Conservation (phyloP, 2,329 filamentous ascomycete species). For the Herpotrichia juniperi region DNA sequence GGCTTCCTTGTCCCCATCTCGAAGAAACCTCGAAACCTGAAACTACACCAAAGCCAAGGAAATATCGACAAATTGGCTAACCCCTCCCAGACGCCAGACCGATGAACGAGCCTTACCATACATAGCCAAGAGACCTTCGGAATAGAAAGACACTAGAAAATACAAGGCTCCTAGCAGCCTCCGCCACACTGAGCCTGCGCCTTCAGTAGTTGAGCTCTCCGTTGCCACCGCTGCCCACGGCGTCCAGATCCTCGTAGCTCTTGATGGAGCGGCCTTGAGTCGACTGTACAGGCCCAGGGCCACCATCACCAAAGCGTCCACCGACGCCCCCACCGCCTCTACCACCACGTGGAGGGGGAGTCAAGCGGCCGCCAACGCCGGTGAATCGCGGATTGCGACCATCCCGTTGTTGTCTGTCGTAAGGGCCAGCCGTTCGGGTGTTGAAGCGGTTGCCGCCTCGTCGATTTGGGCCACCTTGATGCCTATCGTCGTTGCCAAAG, state of each 20-base stretch:
- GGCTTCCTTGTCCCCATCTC: neutral
- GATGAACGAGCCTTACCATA: neutral
- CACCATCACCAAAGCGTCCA: conserved; percentile 74
- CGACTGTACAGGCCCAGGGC: conserved; percentile 83
- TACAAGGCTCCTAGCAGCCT: neutral
- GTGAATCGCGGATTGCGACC: conserved; percentile 55
- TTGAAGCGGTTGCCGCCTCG: conserved; percentile 47
- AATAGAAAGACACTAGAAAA: neutral
- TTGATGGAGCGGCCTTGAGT: conserved; percentile 91
- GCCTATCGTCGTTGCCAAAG: conserved; percentile 42
- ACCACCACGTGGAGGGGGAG: conserved; percentile 57
- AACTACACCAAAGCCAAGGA: neutral
- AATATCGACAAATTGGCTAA: neutral
- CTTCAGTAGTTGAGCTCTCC: conserved; percentile 87
- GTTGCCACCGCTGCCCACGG: conserved; percentile 65
- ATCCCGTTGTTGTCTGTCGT: conserved; percentile 48
- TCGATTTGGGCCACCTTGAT: conserved; percentile 52
- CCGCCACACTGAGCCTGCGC: conserved; percentile 1
- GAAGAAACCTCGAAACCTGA: neutral
- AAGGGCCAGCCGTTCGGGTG: conserved; percentile 44
- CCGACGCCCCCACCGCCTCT: conserved; percentile 48
- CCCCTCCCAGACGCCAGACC: conserved; percentile 10
- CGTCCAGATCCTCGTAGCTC: conserved; percentile 97
- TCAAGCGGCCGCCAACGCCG: conserved; percentile 55
- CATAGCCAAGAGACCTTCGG: conserved; percentile 1